phyloP scores from a whole-genome alignment of 169 alveolate species.

The Plasmodium ovale region DNA sequence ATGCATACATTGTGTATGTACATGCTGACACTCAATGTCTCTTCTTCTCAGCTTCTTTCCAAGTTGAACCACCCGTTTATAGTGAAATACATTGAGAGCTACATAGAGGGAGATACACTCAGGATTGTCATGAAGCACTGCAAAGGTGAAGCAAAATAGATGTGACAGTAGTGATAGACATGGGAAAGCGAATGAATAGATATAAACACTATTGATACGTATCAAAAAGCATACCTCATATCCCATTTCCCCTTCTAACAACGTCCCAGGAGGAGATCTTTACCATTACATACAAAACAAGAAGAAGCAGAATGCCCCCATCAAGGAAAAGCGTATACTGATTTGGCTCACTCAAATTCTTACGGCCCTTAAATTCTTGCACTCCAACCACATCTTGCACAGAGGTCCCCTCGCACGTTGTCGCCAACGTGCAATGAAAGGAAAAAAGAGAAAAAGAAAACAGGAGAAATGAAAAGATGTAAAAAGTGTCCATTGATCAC shows the following conservation, averaged over 20 bases:
- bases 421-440: too few relatives aligned
- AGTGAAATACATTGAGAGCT: conserved; percentile 91
- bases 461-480: too few relatives aligned
- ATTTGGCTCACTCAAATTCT: conserved; percentile 89
- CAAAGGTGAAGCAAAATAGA: conserved; percentile 85
- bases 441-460: too few relatives aligned
- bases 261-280: conserved; percentile 83
- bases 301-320: conserved; percentile 81
- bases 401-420: conserved; percentile 87
- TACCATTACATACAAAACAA: conserved; percentile 83
- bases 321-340: conserved; percentile 85
- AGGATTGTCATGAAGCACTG: conserved; percentile 93
- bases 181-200: background rate
- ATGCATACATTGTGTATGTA: background rate
- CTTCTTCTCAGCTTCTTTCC: conserved; percentile 77
- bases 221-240: background rate
- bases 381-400: conserved; percentile 90
- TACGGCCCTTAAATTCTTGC: conserved; percentile 89
- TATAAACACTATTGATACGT: background rate
- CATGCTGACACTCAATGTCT: background rate
- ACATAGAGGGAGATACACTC: conserved; percentile 88
- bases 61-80: conserved; percentile 88
- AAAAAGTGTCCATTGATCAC: too few relatives aligned
- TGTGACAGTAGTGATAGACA: conserved; percentile 10
- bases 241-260: background rate